Base-by-base conservation (phyloP, 257 asterid species). In the Petrea volubilis region DNA sequence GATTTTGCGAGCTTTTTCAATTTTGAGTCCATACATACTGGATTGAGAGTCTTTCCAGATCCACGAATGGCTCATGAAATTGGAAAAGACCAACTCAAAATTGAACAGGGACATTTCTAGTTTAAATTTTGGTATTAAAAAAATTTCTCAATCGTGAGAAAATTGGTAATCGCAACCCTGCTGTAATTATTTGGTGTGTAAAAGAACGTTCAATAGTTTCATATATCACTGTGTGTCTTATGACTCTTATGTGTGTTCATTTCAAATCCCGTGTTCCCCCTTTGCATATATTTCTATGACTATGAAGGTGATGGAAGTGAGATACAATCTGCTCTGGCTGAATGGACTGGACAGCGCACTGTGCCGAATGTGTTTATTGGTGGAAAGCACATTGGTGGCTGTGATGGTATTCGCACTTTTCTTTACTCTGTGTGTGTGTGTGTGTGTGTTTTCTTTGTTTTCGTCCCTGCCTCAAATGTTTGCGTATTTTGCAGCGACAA, bases 361-460 rank as follows among this genome's bases (percentile, higher is more conserved):
- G 96, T 91, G 81, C 97, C 98, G 0, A 91, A 85, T 29, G 97
- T 94, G 71, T 94, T 94, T 69, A 85, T 93, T 3, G 89, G 90
- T 28, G 97, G 96, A 61, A 86, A 86, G 75, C 98, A 87, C 81
- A 88, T 94, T 63, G 98, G 98, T 68, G 97, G 98, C 27, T 94
- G 97, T 58, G 97, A 94, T 68, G 82, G 95, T 91, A 78, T 60
- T 12, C n/a, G n/a, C n/a, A n/a, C n/a, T n/a, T n/a, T n/a, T n/a
- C n/a, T n/a, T n/a, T n/a, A n/a, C n/a, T n/a, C n/a, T n/a, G n/a
- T n/a, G n/a, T n/a, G n/a, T n/a, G n/a, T n/a, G n/a, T n/a, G n/a
- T n/a, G n/a, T n/a, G n/a, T n/a, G n/a, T n/a, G n/a, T n/a, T n/a
- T n/a, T n/a, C n/a, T n/a, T n/a, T n/a, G n/a, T n/a, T n/a, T n/a